Base-by-base conservation (phyloP, 345 rosid species). In the Populus ilicifolia region DNA sequence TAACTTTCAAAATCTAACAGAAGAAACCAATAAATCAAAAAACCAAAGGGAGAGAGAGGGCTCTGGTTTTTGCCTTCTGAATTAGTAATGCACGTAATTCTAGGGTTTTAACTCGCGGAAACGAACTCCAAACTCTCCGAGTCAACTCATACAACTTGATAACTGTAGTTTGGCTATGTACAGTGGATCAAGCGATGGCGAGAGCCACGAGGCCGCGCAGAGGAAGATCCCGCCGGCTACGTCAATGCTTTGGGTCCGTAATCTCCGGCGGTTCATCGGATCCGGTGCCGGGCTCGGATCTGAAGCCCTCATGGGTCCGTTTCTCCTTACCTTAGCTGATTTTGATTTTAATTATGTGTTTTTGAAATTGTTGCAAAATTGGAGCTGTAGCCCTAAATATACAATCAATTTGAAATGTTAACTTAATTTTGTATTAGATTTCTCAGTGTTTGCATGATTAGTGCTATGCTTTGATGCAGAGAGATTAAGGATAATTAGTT, bases 201-300 rank as follows among this genome's bases (percentile, higher is more conserved):
- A 93, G 86, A 87, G 92, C 88, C 94, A 87, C 65, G 99, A 95
- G 68, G 86, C 71, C 23, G 35, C 89, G 38, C 97, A 92, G 84
- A 88, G 96, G 85, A 93, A 89, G 97, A 90, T 95, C 85, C 97
- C 98, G 8, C 94, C 98, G 36, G 91, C 95, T 48, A 88, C 98
- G 30, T 90, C 99, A 38, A 96, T 96, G 99, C 90, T 80, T 36
- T 96, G 99, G 98, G 99, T 90, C 48, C 89, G 99, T 21, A 96
- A 94, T 75, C 92, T 96, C 82, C 91, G 97, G 11, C 91, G 97
- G 20, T 96, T 80, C 65, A 92, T 96, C 74, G 98, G 99, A 81
- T 92, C 98, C 81, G 98, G 99, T 20, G 88, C 97, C 21, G 97
- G 99, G 5, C 97, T 96, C 63, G 98, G 99, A 86, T 96, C 99